Percentiles rank a stretch among this genome's conserved stretches.
phyloP scores from a whole-genome alignment of 1,284 basidiomycete genomes.

The Caloboletus firmus region DNA sequence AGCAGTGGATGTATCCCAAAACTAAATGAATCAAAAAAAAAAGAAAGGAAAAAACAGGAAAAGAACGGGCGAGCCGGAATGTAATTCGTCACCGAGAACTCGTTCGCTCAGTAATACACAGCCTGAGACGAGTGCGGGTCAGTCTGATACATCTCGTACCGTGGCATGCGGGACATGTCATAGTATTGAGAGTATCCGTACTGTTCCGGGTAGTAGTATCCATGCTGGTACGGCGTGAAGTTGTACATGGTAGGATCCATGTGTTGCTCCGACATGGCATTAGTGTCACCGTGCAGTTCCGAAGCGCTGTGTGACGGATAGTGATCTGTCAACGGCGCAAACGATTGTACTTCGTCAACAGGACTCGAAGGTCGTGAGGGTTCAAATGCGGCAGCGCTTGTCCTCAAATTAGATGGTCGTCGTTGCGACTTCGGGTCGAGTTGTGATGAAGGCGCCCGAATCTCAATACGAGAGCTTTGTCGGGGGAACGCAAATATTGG shows the following conservation, averaged over 20 bases:
- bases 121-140: conserved; percentile 52
- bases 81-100: conserved; percentile 3
- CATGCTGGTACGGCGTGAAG: conserved; percentile 55
- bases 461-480: conserved; percentile 70
- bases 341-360: conserved; percentile 11
- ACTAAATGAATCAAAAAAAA: conserved; percentile 23
- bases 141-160: conserved; percentile 64
- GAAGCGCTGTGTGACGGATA: conserved; percentile 21
- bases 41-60: conserved; percentile 7
- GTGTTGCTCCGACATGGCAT: conserved; percentile 23
- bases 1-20: conserved; percentile 28
- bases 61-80: conserved; percentile 11
- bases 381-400: conserved; percentile 48
- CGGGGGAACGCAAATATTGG: conserved; percentile 72
- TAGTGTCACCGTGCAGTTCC: conserved; percentile 21
- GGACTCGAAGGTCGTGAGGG: conserved; percentile 37
- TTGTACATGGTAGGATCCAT: conserved; percentile 45
- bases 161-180: conserved; percentile 61
- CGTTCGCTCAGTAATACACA: conserved; percentile 56
- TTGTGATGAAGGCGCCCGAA: conserved; percentile 56
- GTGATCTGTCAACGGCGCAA: conserved; percentile 9
- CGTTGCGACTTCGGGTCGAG: conserved; percentile 38
- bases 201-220: conserved; percentile 65
- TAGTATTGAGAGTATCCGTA: conserved; percentile 65
- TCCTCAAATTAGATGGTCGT: conserved; percentile 43